phyloP scores from a whole-genome alignment of 345 rosid genomes.

The Salix brachista region DNA sequence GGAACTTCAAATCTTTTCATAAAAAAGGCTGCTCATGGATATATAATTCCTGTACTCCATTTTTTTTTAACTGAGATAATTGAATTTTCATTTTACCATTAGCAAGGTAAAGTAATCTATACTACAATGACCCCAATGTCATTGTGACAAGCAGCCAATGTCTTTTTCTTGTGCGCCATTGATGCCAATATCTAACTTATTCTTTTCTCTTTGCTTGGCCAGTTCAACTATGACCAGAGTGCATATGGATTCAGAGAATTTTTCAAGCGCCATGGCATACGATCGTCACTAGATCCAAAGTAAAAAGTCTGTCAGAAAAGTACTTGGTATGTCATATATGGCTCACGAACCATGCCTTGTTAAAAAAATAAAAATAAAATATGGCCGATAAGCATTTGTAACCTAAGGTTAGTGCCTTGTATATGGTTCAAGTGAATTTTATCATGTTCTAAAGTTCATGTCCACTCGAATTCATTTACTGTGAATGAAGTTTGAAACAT shows the following conservation, averaged over 20 bases:
- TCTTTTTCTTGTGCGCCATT: not conserved
- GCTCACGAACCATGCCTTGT: no score
- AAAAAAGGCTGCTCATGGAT: no score
- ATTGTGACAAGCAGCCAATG: not conserved
- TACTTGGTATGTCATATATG: not conserved
- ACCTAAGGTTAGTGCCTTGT: not conserved
- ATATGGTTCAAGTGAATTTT: not conserved
- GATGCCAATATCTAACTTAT: not conserved
- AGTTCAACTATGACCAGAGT: conserved; percentile 82
- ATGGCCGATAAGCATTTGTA: not conserved
- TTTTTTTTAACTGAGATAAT: not conserved
- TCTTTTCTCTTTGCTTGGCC: conserved; percentile 8
- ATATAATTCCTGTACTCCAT: not conserved
- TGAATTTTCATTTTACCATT: not conserved
- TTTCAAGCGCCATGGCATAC: conserved; percentile 73
- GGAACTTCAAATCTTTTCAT: not conserved
- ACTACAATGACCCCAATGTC: not conserved
- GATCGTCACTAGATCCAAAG: conserved; percentile 29
- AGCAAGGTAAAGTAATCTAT: not conserved
- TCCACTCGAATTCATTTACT: not conserved
- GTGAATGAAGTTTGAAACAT: not conserved
- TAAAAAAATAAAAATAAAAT: no score
- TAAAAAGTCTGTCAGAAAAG: conserved; percentile 7
- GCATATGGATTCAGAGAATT: conserved; percentile 90
- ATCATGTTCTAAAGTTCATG: not conserved